phyloP scores from a whole-genome alignment of 352 stramenopile species.

The Globisporangium irregulare region DNA sequence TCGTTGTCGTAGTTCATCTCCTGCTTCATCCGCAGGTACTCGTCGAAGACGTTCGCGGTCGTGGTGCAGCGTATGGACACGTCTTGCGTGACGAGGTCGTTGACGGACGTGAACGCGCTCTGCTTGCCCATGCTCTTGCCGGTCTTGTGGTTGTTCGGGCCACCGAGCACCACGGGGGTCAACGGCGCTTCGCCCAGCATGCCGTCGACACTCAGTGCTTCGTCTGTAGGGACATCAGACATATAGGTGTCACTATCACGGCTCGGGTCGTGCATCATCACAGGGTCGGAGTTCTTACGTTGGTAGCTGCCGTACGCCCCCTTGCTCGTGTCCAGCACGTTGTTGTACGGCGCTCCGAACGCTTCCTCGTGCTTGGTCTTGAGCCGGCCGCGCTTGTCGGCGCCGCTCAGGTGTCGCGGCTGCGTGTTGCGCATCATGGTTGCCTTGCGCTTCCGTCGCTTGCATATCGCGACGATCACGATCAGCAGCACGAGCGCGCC shows the following conservation, averaged over 20 bases:
- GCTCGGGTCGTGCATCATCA: conserved; percentile 35
- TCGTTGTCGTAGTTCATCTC: conserved; percentile 65
- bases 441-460: conserved; percentile 31
- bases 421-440: conserved; percentile 14
- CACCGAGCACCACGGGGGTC: conserved; percentile 44
- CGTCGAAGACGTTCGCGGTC: conserved; percentile 61
- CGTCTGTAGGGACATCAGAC: conserved; percentile 35
- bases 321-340: conserved; percentile 53
- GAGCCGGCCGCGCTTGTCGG: conserved; percentile 38
- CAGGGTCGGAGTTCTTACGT: conserved; percentile 37
- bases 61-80: conserved; percentile 43
- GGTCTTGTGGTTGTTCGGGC: conserved; percentile 7
- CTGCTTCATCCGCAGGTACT: conserved; percentile 79
- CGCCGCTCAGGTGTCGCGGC: conserved; percentile 6
- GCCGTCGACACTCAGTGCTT: conserved; percentile 48
- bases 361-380: conserved; percentile 41
- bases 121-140: conserved; percentile 33
- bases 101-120: conserved; percentile 46
- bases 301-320: conserved; percentile 27
- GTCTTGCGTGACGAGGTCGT: conserved; percentile 50
- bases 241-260: conserved; percentile 19
- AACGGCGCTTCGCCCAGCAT: conserved; percentile 51
- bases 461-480: conserved; percentile 45
- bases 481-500: conserved; percentile 49
- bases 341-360: conserved; percentile 44